Conservation (phyloP, 2,329 filamentous ascomycete genomes). For the Sclerotinia nivalis region DNA sequence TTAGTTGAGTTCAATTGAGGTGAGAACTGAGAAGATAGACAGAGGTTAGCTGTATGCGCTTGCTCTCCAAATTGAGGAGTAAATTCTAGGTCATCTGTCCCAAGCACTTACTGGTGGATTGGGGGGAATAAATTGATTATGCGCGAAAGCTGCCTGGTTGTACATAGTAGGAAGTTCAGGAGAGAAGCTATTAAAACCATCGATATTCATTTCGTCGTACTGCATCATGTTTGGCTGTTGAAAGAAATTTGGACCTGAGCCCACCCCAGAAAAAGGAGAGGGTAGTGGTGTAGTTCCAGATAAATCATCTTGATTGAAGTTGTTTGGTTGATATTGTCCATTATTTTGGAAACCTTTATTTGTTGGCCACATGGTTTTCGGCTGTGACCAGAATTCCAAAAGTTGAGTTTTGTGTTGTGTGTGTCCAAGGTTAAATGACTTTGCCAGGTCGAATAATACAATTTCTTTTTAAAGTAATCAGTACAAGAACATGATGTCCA, state of each 20-base stretch:
- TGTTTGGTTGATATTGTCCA: constrained; percentile 29
- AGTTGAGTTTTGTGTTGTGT: neutral
- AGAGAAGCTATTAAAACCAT: constrained; percentile 29
- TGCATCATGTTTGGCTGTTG: constrained; percentile 28
- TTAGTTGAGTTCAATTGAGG: constrained; percentile 29
- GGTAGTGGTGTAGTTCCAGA: constrained; percentile 11
- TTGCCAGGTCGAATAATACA: neutral
- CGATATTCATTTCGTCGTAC: constrained; percentile 29
- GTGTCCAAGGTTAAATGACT: constrained; percentile 8
- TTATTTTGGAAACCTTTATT: constrained; percentile 37
- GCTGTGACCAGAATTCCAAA: constrained; percentile 5
- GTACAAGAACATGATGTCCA: neutral
- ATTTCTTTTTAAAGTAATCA: neutral
- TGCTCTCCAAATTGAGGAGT: constrained; percentile 2
- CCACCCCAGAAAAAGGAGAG: constrained; percentile 25
- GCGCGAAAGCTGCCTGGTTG: constrained; percentile 32
- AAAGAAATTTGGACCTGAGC: constrained; percentile 31
- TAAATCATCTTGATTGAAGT: constrained; percentile 36
- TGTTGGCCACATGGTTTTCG: constrained; percentile 33
- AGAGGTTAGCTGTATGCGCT: constrained; percentile 28
- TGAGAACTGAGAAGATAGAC: constrained; percentile 31
- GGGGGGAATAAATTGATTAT: constrained; percentile 33
- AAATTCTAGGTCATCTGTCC: constrained; percentile 6
- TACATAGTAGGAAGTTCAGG: constrained; percentile 32
- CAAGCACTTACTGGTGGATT: constrained; percentile 34